Evolutionary conservation across 129 eudicot genomes (phyloP).

Genomic region (Flaveria bidentis): DNA sequence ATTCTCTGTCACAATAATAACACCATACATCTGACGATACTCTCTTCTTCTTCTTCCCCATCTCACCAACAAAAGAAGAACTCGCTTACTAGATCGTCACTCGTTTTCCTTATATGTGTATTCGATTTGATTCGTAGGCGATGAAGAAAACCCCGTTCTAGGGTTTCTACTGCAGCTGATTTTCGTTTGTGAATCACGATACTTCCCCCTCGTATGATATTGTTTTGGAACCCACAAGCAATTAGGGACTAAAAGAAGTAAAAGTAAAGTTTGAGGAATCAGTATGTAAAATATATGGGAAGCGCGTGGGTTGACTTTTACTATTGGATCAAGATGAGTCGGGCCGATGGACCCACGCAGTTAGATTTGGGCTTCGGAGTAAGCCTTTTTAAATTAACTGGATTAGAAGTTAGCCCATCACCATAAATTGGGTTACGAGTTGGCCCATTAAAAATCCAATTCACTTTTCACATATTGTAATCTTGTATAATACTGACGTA

Average conservation of each 20-base stretch:
- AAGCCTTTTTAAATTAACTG: not conserved
- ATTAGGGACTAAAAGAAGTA: constrained; percentile 8
- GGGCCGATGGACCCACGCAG: not conserved
- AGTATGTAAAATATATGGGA: not conserved
- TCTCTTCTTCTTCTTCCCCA: constrained; percentile 99
- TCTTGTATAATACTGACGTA: too few relatives aligned
- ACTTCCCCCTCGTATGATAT: constrained; percentile 26
- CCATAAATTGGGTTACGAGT: not conserved
- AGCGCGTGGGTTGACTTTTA: not conserved
- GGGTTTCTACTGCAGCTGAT: constrained; percentile 31
- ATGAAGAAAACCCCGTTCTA: constrained; percentile 8
- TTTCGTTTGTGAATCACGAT: constrained; percentile 22
- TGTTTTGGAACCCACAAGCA: not conserved
- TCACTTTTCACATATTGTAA: not conserved
- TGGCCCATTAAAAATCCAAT: not conserved
- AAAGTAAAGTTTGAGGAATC: not conserved
- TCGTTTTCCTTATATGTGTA: not conserved
- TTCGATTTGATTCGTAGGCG: constrained; percentile 20
- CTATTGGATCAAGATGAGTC: not conserved
- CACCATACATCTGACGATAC: constrained; percentile 73
- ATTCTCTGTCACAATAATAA: constrained; percentile 93
- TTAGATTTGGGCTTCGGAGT: not conserved
- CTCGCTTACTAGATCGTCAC: not conserved
- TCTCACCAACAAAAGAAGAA: constrained; percentile 20
- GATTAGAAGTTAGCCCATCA: not conserved